Evolutionary conservation across 202 grass and related monocot genomes (phyloP).

Genomic region (Musa balbisiana): DNA sequence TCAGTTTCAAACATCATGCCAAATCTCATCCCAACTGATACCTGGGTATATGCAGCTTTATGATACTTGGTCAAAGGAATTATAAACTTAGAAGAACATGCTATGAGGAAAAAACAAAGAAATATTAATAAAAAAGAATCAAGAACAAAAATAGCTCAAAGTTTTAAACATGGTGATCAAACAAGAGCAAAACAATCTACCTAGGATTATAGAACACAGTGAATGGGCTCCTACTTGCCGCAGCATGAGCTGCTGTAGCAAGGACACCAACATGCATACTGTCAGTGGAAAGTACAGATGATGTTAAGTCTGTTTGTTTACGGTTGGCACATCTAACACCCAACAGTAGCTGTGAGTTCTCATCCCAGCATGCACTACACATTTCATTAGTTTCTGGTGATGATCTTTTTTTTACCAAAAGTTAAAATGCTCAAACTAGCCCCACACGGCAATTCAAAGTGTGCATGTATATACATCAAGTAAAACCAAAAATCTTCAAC

Average conservation of each 20-base stretch:
- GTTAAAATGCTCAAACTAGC: not conserved
- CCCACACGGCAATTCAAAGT: not conserved
- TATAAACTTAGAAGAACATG: constrained; percentile 78
- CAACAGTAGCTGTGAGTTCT: constrained; percentile 88
- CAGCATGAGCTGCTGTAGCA: constrained; percentile 87
- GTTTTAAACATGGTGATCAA: not conserved
- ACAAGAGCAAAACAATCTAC: constrained; percentile 24
- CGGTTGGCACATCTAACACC: constrained; percentile 61
- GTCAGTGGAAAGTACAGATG: constrained; percentile 85
- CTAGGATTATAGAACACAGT: constrained; percentile 93
- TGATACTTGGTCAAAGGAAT: constrained; percentile 72
- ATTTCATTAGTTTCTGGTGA: not conserved
- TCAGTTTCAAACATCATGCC: constrained; percentile 99
- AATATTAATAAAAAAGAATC: constrained; percentile 9
- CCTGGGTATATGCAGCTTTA: constrained; percentile 65
- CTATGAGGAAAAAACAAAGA: constrained; percentile 35
- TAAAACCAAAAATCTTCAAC: not conserved
- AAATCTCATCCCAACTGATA: constrained; percentile 87
- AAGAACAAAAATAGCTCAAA: not conserved
- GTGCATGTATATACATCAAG: not conserved
- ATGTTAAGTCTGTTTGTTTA: constrained; percentile 54
- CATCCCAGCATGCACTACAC: constrained; percentile 47
- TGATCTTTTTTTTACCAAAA: not conserved
- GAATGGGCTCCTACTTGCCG: constrained; percentile 64
- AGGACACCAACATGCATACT: constrained; percentile 98